phyloP scores from a whole-genome alignment of 208 protist species.

The Acanthamoeba castellanii region DNA sequence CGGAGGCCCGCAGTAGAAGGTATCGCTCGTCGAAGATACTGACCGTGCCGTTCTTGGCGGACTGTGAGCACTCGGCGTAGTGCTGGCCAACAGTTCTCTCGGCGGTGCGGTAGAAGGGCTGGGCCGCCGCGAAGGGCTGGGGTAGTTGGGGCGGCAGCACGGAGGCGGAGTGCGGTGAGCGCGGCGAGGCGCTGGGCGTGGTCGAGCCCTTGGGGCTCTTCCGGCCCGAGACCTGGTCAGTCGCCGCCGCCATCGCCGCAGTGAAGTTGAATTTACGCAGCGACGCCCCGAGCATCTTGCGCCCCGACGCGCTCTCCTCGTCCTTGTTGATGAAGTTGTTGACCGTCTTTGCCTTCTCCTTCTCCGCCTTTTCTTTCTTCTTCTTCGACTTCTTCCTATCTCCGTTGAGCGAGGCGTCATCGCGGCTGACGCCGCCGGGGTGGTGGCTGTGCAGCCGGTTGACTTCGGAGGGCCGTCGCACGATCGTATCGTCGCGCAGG shows the following conservation, averaged over 20 bases:
- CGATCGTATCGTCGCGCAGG: neutral
- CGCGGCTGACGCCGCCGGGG: neutral
- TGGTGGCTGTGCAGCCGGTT: neutral
- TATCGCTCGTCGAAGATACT: slow-evolving; percentile 36
- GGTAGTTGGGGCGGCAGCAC: neutral
- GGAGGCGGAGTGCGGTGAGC: neutral
- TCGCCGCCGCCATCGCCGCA: too few species aligned
- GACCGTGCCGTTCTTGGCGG: neutral
- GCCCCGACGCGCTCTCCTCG: too few species aligned
- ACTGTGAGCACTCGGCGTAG: slow-evolving; percentile 42
- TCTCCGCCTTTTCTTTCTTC: neutral
- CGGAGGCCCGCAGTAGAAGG: neutral
- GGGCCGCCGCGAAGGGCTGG: neutral
- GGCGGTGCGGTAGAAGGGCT: slow-evolving; percentile 1
- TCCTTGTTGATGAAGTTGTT: neutral
- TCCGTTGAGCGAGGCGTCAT: neutral
- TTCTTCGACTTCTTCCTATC: neutral
- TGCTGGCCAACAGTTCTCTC: neutral
- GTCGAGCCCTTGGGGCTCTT: too few species aligned
- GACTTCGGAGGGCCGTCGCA: neutral
- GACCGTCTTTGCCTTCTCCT: neutral
- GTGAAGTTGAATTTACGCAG: too few species aligned
- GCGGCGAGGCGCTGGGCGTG: neutral
- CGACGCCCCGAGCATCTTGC: too few species aligned
- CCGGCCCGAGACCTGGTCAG: too few species aligned